phyloP scores from a whole-genome alignment of 164 flowering plant genomes.

The Vitis rotundifolia region DNA sequence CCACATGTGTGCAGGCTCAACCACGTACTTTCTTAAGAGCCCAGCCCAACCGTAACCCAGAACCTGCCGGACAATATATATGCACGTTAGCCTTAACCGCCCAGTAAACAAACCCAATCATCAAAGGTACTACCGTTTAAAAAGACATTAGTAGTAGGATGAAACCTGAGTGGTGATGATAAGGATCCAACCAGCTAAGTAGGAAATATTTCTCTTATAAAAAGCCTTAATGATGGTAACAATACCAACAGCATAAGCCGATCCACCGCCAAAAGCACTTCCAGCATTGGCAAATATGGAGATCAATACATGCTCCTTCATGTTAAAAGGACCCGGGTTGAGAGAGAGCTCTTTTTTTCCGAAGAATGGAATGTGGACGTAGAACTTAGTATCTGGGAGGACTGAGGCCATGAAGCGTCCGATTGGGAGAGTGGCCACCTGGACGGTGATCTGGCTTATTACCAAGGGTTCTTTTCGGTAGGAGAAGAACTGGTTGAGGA shows the following conservation, averaged over 20 bases:
- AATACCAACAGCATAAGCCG: slow-evolving; percentile 63
- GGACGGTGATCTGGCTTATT: slow-evolving; percentile 47
- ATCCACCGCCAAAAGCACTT: slow-evolving; percentile 49
- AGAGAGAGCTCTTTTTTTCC: slow-evolving; percentile 41
- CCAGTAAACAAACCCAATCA: too few relatives aligned
- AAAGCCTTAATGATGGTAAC: slow-evolving; percentile 61
- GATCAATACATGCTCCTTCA: slow-evolving; percentile 73
- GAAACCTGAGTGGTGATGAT: slow-evolving; percentile 46
- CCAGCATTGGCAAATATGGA: slow-evolving; percentile 75
- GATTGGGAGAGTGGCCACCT: slow-evolving; percentile 55
- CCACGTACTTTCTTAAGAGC: slow-evolving; percentile 47
- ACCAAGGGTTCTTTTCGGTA: slow-evolving; percentile 51
- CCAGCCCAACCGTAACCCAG: slow-evolving; percentile 67
- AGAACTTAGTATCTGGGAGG: slow-evolving; percentile 43
- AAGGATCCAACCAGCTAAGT: slow-evolving; percentile 50
- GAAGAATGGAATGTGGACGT: slow-evolving; percentile 24
- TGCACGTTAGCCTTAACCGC: slow-evolving; percentile 1
- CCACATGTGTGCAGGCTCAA: slow-evolving; percentile 71
- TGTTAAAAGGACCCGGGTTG: slow-evolving; percentile 71
- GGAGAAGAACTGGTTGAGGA: slow-evolving; percentile 57
- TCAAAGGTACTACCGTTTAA: too few relatives aligned
- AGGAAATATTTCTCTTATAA: slow-evolving; percentile 45
- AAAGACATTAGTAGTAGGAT: too few relatives aligned
- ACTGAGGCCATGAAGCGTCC: slow-evolving; percentile 49
- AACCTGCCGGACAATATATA: slow-evolving; percentile 24